Evolutionary conservation across 129 eudicot genomes (phyloP).

Genomic region (Tagetes erecta): DNA sequence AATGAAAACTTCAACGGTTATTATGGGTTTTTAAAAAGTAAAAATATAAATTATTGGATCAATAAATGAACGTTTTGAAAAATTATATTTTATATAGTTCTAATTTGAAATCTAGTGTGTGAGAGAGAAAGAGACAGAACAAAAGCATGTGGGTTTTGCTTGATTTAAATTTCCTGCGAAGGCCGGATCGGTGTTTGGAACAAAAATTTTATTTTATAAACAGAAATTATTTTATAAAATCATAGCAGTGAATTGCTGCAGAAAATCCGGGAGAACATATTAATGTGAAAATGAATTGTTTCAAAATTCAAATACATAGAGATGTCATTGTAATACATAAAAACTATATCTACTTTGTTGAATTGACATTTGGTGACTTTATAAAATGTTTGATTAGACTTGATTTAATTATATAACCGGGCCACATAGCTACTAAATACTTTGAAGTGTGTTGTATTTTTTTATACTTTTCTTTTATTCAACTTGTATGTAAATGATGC

Average conservation of each 20-base stretch:
- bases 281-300: conserved; percentile 10
- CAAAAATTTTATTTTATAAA: conserved; percentile 4
- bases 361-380: not conserved
- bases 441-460: not conserved
- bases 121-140: conserved; percentile 41
- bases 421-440: not conserved
- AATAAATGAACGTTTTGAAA: conserved; percentile 45
- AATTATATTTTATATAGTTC: conserved; percentile 12
- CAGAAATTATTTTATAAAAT: conserved; percentile 18
- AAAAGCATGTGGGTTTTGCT: conserved; percentile 64
- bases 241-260: conserved; percentile 46
- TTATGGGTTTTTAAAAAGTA: conserved; percentile 23
- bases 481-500: not conserved
- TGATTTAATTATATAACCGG: not conserved
- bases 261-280: conserved; percentile 34
- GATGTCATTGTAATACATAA: not conserved
- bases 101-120: conserved; percentile 19
- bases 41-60: conserved; percentile 29
- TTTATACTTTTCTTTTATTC: too few relatives aligned
- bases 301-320: not conserved
- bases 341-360: not conserved
- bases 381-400: not conserved
- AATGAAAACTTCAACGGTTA: conserved; percentile 29
- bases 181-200: conserved; percentile 42
- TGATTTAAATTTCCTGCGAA: conserved; percentile 40